Percentiles rank a stretch among this genome's conserved stretches.
Evolutionary conservation across 345 rosid genomes (phyloP).

Genomic region (Cardiospermum halicacabum): DNA sequence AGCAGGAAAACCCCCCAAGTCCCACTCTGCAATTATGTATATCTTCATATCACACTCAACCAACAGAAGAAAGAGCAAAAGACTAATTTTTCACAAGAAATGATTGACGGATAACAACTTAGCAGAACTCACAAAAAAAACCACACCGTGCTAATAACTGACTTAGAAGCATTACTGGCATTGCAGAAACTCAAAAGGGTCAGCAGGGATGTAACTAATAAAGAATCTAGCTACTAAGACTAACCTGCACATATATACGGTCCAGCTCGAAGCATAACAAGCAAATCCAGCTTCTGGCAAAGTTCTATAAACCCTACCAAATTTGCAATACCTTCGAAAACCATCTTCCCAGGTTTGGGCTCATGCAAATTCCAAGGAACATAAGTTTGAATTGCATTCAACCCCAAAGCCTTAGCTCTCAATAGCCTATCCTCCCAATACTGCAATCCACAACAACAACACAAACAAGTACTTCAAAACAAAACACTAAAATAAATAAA

Average conservation of each 20-base stretch:
- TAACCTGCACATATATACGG: conserved; percentile 94
- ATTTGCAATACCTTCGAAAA: conserved; percentile 78
- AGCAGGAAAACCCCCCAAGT: conserved; percentile 89
- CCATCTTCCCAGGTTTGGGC: conserved; percentile 66
- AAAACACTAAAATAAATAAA: not conserved
- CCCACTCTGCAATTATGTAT: conserved; percentile 70
- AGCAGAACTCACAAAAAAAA: not conserved
- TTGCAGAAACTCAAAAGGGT: no score
- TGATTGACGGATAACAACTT: not conserved
- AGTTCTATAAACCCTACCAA: conserved; percentile 64
- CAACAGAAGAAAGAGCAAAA: not conserved
- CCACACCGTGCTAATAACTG: not conserved
- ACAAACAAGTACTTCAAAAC: not conserved
- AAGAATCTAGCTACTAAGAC: conserved; percentile 7
- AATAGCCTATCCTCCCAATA: conserved; percentile 89
- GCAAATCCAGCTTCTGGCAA: conserved; percentile 70
- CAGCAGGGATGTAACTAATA: not conserved
- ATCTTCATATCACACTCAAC: conserved; percentile 13
- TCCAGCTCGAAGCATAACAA: conserved; percentile 93
- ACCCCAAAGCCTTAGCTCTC: conserved; percentile 81
- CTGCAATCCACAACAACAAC: conserved; percentile 38
- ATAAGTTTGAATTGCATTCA: conserved; percentile 83
- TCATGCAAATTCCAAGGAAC: conserved; percentile 97
- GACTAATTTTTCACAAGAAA: not conserved
- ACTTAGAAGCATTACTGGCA: not conserved